Evolutionary conservation across 1,139 yeast genomes (phyloP).

Genomic region (Martiniozyma asiatica): DNA sequence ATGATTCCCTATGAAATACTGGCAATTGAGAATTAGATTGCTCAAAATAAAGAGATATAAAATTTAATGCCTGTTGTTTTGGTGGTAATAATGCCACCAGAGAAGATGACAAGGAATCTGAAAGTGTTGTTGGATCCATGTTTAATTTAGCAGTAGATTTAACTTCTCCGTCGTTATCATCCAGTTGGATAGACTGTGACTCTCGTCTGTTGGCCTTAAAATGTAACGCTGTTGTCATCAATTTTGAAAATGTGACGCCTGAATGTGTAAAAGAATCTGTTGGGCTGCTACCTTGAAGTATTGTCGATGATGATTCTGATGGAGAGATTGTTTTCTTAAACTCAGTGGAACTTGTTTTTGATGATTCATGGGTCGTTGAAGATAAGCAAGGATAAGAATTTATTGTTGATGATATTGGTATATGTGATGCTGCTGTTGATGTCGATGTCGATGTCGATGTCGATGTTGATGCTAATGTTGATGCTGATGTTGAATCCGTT

Average conservation of each 20-base stretch:
- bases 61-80: conserved; percentile 54
- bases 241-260: conserved; percentile 53
- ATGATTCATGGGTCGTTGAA: too few species aligned
- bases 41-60: conserved; percentile 58
- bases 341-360: too few species aligned
- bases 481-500: too few species aligned
- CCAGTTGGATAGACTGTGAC: neutral
- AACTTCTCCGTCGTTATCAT: too few species aligned
- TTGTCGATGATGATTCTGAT: conserved; percentile 1
- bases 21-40: conserved; percentile 79
- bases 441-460: too few species aligned
- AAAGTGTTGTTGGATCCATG: conserved; percentile 20
- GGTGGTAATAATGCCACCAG: conserved; percentile 40
- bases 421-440: too few species aligned
- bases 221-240: conserved; percentile 67
- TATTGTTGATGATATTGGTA: too few species aligned
- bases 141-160: conserved; percentile 8
- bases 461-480: too few species aligned
- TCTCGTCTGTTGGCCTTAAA: conserved; percentile 25
- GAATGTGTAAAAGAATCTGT: conserved; percentile 1
- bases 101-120: conserved; percentile 7
- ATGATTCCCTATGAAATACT: conserved; percentile 67
- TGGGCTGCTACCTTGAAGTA: conserved; percentile 1
- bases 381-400: too few species aligned
- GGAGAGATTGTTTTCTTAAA: neutral